phyloP scores from a whole-genome alignment of 805 yeast species.

The Schwanniomyces yamadae region DNA sequence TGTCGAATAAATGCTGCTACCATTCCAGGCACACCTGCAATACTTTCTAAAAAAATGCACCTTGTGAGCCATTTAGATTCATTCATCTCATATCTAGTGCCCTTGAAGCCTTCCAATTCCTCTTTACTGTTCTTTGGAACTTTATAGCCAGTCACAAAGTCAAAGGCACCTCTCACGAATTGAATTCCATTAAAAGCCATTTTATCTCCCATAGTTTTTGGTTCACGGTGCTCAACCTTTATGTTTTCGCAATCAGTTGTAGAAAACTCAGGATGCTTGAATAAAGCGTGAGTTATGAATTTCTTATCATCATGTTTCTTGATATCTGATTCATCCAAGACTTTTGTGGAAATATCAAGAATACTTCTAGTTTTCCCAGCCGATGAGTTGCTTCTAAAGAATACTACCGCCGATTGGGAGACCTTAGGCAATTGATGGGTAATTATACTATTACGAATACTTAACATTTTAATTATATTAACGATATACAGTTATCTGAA shows the following conservation, averaged over 20 bases:
- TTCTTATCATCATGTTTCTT: conserved; percentile 29
- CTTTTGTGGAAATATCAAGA: conserved; percentile 26
- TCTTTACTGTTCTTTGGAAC: conserved; percentile 46
- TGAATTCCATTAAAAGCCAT: conserved; percentile 50
- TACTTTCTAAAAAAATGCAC: conserved; percentile 61
- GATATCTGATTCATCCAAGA: conserved; percentile 19
- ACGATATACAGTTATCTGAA: too few species aligned
- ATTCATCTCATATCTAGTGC: conserved; percentile 53
- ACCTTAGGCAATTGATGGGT: neutral
- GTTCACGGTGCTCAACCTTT: conserved; percentile 50
- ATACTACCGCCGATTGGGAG: neutral
- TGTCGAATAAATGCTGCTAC: conserved; percentile 73
- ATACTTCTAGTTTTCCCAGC: conserved; percentile 4
- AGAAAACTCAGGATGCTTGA: conserved; percentile 34
- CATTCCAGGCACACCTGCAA: conserved; percentile 82
- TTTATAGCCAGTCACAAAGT: conserved; percentile 61
- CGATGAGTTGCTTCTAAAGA: conserved; percentile 4
- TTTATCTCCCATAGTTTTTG: conserved; percentile 47
- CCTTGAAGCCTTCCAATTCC: conserved; percentile 26
- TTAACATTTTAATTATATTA: neutral
- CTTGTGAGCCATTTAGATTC: conserved; percentile 63
- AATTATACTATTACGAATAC: neutral
- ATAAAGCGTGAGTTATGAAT: conserved; percentile 40
- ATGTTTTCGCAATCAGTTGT: conserved; percentile 37
- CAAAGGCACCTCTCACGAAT: conserved; percentile 51